Percentiles rank a stretch among this genome's conserved stretches.
Conservation (phyloP, 768 basidiomycete genomes). For the Lactarius sanguifluus region DNA sequence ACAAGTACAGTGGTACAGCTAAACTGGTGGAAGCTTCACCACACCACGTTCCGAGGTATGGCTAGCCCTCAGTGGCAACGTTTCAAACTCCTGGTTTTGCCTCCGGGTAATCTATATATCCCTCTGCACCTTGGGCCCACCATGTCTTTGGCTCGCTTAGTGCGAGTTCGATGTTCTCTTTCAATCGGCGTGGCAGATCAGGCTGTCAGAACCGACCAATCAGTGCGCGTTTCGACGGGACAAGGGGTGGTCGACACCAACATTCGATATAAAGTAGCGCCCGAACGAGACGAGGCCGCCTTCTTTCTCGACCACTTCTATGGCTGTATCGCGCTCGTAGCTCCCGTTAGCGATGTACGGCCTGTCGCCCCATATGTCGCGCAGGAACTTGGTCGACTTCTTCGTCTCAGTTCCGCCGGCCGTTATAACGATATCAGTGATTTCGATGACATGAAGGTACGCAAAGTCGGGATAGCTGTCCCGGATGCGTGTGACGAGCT, state of each 20-base stretch:
- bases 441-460: slow-evolving; percentile 38
- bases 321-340: slow-evolving; percentile 31
- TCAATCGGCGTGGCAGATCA: slow-evolving; percentile 27
- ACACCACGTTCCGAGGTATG: not conserved
- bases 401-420: not conserved
- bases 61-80: not conserved
- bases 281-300: slow-evolving; percentile 24
- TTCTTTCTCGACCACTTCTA: slow-evolving; percentile 18
- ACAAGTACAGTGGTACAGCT: not conserved
- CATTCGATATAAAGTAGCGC: slow-evolving; percentile 23
- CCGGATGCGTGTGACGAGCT: slow-evolving; percentile 33
- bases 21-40: not conserved
- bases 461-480: slow-evolving; percentile 22
- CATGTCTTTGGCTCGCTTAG: not conserved
- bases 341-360: slow-evolving; percentile 32
- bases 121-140: slow-evolving; percentile 7
- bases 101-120: slow-evolving; percentile 29
- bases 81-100: not conserved
- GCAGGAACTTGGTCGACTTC: slow-evolving; percentile 31
- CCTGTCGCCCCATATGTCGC: slow-evolving; percentile 32
- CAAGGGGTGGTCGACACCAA: not conserved
- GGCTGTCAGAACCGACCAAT: slow-evolving; percentile 18
- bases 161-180: not conserved
- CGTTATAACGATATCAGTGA: slow-evolving; percentile 14
- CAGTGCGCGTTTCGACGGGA: not conserved